Conservation (phyloP, 192 early-diverging fungal genomes). For the Funneliformis mosseae region DNA sequence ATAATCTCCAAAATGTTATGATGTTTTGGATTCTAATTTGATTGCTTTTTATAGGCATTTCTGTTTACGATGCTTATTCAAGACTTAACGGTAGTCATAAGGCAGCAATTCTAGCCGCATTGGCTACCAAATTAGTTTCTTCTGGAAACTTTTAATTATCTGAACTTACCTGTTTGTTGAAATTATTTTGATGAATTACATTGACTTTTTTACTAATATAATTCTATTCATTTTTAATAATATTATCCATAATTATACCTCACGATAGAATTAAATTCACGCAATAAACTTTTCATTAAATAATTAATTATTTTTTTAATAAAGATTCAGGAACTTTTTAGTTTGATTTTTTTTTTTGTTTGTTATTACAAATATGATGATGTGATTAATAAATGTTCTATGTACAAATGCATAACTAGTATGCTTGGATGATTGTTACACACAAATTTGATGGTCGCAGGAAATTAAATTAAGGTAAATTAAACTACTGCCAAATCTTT, state of each 20-base stretch:
- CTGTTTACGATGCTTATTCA: constrained; percentile 61
- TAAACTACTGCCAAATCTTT: constrained; percentile 16
- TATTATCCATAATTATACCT: too few species aligned
- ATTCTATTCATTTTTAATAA: too few species aligned
- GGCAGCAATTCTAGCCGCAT: constrained; percentile 54
- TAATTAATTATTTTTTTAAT: too few species aligned
- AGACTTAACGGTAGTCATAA: constrained; percentile 60
- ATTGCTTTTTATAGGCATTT: constrained; percentile 43
- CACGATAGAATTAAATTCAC: too few species aligned
- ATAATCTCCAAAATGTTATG: neutral
- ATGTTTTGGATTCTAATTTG: neutral
- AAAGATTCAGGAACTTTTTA: too few species aligned
- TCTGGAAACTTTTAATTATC: neutral
- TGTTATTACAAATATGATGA: neutral
- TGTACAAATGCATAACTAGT: constrained; percentile 17
- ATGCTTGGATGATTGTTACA: neutral
- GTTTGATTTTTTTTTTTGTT: neutral
- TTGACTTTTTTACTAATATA: too few species aligned
- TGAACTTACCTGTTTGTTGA: too few species aligned
- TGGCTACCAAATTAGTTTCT: constrained; percentile 46
- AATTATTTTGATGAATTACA: too few species aligned
- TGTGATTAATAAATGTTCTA: constrained; percentile 6
- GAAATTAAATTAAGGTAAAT: constrained; percentile 3
- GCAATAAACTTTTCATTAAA: too few species aligned
- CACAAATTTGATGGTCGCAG: neutral